phyloP scores from a whole-genome alignment of 225 moss, liverwort and hornwort genomes.

The Polytrichum formosum region DNA sequence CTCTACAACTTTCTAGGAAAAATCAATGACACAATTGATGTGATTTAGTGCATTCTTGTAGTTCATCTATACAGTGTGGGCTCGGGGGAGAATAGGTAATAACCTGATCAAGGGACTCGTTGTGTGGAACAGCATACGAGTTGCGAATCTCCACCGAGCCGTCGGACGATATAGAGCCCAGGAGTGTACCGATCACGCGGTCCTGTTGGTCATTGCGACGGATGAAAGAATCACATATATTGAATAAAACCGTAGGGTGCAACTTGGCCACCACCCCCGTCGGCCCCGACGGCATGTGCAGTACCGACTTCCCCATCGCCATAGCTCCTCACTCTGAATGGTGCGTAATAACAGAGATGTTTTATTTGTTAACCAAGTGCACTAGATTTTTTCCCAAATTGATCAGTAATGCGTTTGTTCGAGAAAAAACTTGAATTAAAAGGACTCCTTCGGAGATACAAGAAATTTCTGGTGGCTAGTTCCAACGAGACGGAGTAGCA shows the following conservation, averaged over 20 bases:
- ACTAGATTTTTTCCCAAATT: too few species aligned
- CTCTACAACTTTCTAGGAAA: neutral
- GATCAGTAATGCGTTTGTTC: too few species aligned
- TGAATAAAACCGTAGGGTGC: constrained; percentile 93
- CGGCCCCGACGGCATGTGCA: constrained; percentile 91
- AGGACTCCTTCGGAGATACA: too few species aligned
- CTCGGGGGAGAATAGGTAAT: neutral
- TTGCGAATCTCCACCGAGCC: constrained; percentile 94
- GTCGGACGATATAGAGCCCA: constrained; percentile 75
- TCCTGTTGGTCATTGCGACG: constrained; percentile 97
- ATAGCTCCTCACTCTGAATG: neutral
- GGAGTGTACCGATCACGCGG: constrained; percentile 95
- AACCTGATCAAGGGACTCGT: constrained; percentile 93
- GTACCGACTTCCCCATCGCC: constrained; percentile 75
- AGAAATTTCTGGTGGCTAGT: too few species aligned
- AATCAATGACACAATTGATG: neutral
- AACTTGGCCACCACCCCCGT: constrained; percentile 91
- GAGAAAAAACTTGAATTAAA: too few species aligned
- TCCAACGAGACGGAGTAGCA: too few species aligned
- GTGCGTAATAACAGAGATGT: too few species aligned
- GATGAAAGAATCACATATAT: constrained; percentile 97
- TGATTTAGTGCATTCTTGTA: too few species aligned
- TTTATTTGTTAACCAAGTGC: too few species aligned
- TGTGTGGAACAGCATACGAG: constrained; percentile 97
- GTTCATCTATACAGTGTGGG: too few species aligned